phyloP scores from a whole-genome alignment of 1,284 basidiomycete genomes.

The Puccinia horiana region DNA sequence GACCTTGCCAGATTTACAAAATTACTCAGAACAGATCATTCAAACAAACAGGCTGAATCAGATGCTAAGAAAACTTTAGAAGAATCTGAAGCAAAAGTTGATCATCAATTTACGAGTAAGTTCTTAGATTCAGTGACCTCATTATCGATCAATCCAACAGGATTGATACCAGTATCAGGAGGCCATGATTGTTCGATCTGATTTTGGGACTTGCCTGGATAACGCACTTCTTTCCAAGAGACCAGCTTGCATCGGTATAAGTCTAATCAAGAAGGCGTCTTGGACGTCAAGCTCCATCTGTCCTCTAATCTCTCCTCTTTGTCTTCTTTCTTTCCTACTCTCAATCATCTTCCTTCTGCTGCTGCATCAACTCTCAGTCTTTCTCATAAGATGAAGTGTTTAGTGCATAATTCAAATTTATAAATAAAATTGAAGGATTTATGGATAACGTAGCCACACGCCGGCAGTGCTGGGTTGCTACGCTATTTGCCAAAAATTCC shows the following conservation, averaged over 20 bases:
- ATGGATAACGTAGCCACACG: too few species aligned
- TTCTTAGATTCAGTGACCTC: slow-evolving; percentile 81
- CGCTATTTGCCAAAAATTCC: too few species aligned
- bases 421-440: too few species aligned
- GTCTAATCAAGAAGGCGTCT: slow-evolving; percentile 84
- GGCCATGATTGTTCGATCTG: slow-evolving; percentile 91
- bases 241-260: slow-evolving; percentile 76
- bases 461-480: too few species aligned
- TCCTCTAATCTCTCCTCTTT: slow-evolving; percentile 49
- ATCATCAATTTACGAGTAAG: slow-evolving; percentile 70
- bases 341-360: neutral
- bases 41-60: slow-evolving; percentile 73
- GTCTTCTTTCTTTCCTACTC: slow-evolving; percentile 16
- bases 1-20: slow-evolving; percentile 68
- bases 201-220: slow-evolving; percentile 88
- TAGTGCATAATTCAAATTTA: too few species aligned
- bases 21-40: slow-evolving; percentile 81
- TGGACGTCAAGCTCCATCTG: slow-evolving; percentile 65
- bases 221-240: slow-evolving; percentile 76
- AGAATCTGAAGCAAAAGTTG: slow-evolving; percentile 73
- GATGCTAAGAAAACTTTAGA: slow-evolving; percentile 69
- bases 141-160: slow-evolving; percentile 80
- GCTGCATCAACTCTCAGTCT: slow-evolving; percentile 53
- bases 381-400: too few species aligned
- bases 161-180: slow-evolving; percentile 82